Evolutionary conservation across 139 green algal genomes (phyloP), one percentile per base, ranked within the genome.

Genomic region (Chlorella sp.): DNA sequence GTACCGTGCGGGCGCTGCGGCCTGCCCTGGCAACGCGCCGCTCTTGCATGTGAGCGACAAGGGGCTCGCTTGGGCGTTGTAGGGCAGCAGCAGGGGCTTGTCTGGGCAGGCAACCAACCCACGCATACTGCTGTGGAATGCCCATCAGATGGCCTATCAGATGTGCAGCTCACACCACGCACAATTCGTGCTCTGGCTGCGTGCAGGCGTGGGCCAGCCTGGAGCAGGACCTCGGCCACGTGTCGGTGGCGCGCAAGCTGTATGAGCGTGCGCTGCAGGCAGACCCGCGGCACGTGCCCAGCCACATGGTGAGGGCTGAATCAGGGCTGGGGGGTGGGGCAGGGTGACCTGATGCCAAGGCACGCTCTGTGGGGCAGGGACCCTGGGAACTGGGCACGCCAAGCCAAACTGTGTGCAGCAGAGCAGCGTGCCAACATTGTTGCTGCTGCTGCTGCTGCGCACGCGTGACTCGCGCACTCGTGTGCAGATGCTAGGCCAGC

Each of bases 181-280:
- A n/a, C n/a, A n/a, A n/a, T n/a, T n/a, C n/a, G n/a, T n/a, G 80
- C 49, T 70, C 70, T 6, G 36, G 17, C 4, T 74, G 33, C 1
- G 35, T 72, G n/a, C 86, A 91, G 80, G 73, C 80, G 1, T 86
- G 86, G 74, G 87, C 85, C 34, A 59, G 72, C 34, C 74, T 91
- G 33, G 82, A 87, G 80, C 62, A 68, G 14, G 31, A 80, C 61
- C 76, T 81, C 30, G 80, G 83, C 10, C 82, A 85, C 66, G 49
- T 74, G 5, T 63, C 70, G 17, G 65, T 59, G 2, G 82, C 84
- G 0, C 70, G 84, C 3, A 62, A 71, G 62, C 78, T 92, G 74
- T 78, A 85, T 68, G 35, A 69, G 4, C 29, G 64, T 31, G 86
- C 88, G 26, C 75, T 92, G 62, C 51, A 77, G 32, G 62, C 59